These are phyloP conservation scores for Rhododendron mucronatum DNA, from an alignment of 148 eudicot genomes.

Conservation along the genomic window DNA sequence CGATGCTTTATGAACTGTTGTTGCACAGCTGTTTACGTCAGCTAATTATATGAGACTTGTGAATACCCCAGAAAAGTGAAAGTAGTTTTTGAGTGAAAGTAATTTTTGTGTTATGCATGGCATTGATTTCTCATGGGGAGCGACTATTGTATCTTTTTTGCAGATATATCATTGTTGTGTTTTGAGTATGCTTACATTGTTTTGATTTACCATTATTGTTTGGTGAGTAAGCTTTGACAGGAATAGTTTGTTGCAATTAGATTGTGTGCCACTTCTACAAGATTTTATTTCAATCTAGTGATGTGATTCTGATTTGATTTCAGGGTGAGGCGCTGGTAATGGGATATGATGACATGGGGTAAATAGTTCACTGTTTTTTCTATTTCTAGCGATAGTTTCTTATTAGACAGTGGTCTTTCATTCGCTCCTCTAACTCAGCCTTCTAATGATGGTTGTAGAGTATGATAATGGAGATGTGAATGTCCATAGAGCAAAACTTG, in stretches of 20 bases:
- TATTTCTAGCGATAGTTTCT: background rate
- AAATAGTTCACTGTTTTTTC: conserved; percentile 18
- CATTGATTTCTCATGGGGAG: conserved; percentile 3
- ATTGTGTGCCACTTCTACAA: background rate
- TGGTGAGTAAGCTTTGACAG: background rate
- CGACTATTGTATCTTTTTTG: background rate
- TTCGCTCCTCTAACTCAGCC: background rate
- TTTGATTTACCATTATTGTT: background rate
- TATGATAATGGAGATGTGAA: background rate
- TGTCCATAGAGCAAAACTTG: background rate
- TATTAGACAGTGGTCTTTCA: background rate
- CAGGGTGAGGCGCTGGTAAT: conserved; percentile 96
- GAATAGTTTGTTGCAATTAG: background rate
- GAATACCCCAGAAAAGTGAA: background rate
- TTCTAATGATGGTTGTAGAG: background rate
- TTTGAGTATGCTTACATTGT: background rate
- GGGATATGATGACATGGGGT: conserved; percentile 99
- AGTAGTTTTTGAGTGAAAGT: background rate
- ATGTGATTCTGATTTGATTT: conserved; percentile 16
- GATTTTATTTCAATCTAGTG: background rate
- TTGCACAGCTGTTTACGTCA: background rate
- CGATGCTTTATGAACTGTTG: background rate
- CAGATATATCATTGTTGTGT: background rate
- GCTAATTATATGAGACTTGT: background rate
- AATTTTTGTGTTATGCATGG: background rate